Base-by-base conservation (phyloP, 108 stramenopile species). In the Cyclotella baltica region DNA sequence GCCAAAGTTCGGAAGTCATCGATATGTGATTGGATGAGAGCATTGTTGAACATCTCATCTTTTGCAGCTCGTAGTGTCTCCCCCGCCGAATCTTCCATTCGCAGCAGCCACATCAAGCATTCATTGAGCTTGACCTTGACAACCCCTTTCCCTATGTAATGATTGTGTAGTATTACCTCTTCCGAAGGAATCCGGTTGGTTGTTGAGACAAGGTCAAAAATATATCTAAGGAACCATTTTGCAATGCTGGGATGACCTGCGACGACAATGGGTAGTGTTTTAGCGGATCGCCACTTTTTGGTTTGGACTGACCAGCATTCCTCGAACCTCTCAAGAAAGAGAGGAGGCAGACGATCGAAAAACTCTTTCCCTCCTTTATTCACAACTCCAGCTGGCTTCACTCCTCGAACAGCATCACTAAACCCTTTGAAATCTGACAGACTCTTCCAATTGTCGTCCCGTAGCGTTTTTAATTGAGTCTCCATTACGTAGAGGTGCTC, bases 241-340 rank as follows among this genome's bases (percentile, higher is more conserved):
- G 25, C 15, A 31, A 61, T 61, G 8, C 18, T 61, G 10, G 59
- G 37, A 46, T 65, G 64, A 15, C 31, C 25, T 22, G 40, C 64
- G 27, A 28, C 13, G 20, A 65, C 43, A 30, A 15, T 36, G 15
- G 38, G 25, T 28, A 65, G 11, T 3, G 59, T 40, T 3, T 46
- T 38, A 0, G 33, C 38, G n/a, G 40, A 28, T 22, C 25, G 40
- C 31, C 38, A 22, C 18, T 43, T 27, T 20, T 43, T 43, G 36
- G 20, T 65, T 20, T 46, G 43, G 16, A 8, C 10, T 28, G 38
- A 23, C 6, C 15, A 23, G 23, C 22, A 43, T 0, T n/a, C 13
- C 0, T 65, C 38, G 22, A 65, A 65, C 19, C 51, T 13, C 19
- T 52, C 51, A 52, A 52, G 51, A n/a, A 65, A 65, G 18, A 43